Percentiles rank a stretch among this genome's conserved stretches.
phyloP scores from a whole-genome alignment of 257 asterid genomes.

The Jacaranda copaia region DNA sequence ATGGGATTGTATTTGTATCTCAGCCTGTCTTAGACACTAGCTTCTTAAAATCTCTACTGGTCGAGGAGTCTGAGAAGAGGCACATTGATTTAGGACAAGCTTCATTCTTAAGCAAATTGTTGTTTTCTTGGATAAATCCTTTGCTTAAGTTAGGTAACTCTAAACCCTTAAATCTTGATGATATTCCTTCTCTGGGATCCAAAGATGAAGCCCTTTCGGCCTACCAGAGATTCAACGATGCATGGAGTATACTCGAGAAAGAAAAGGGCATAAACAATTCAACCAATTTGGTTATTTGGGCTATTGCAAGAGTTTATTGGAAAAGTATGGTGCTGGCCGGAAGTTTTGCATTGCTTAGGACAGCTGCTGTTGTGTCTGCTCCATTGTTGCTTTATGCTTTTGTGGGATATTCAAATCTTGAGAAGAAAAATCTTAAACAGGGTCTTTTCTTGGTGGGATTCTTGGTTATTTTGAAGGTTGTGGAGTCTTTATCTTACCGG shows the following conservation, averaged over 20 bases:
- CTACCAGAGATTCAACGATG: constrained; percentile 48
- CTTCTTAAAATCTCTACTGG: constrained; percentile 56
- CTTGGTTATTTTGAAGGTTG: constrained; percentile 56
- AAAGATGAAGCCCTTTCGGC: constrained; percentile 68
- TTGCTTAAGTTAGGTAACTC: constrained; percentile 61
- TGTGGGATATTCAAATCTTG: constrained; percentile 53
- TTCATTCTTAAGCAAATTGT: constrained; percentile 50
- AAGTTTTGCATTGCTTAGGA: constrained; percentile 47
- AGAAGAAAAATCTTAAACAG: constrained; percentile 35
- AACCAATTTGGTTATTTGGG: constrained; percentile 45
- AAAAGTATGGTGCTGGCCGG: constrained; percentile 55
- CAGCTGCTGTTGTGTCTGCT: constrained; percentile 50
- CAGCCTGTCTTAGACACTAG: constrained; percentile 20
- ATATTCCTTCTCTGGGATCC: constrained; percentile 59
- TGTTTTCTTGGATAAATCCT: constrained; percentile 71
- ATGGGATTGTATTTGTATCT: constrained; percentile 15
- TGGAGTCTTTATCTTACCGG: constrained; percentile 62
- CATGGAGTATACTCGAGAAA: constrained; percentile 47
- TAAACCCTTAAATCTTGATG: constrained; percentile 55
- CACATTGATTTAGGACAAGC: constrained; percentile 34
- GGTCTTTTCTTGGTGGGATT: constrained; percentile 57
- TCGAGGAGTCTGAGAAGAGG: constrained; percentile 31
- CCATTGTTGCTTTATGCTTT: constrained; percentile 71
- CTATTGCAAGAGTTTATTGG: constrained; percentile 56
- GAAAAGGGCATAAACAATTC: constrained; percentile 36